Conservation (phyloP, 805 yeast genomes). For the Lachancea waltii region DNA sequence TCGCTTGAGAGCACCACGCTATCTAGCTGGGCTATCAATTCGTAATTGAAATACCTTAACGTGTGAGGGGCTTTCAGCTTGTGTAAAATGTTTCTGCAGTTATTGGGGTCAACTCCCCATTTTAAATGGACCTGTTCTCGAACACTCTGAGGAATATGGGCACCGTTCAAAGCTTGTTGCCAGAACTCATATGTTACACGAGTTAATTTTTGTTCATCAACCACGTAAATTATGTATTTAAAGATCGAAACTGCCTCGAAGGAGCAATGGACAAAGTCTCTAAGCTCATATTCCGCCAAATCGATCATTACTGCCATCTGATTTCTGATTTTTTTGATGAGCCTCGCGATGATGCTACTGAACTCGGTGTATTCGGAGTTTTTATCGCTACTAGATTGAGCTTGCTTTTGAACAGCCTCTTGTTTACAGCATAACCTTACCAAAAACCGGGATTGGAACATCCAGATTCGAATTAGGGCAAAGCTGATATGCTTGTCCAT, state of each 20-base stretch:
- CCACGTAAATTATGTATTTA: conserved; percentile 14
- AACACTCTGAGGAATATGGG: conserved; percentile 6
- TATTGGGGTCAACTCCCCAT: conserved; percentile 19
- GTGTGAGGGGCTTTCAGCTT: conserved; percentile 11
- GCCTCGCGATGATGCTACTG: background rate
- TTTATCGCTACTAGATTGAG: background rate
- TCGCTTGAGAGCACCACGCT: background rate
- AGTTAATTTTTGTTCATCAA: conserved; percentile 11
- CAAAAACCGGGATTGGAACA: conserved; percentile 11
- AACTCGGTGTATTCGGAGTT: background rate
- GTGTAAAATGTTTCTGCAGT: conserved; percentile 9
- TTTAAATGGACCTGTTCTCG: conserved; percentile 14
- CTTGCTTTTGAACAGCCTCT: conserved; percentile 1
- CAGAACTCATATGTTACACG: conserved; percentile 10
- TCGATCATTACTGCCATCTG: conserved; percentile 1
- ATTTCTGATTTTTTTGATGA: background rate
- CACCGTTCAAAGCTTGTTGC: background rate
- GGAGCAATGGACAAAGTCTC: conserved; percentile 12
- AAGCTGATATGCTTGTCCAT: conserved; percentile 13
- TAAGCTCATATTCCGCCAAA: background rate
- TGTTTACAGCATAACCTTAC: conserved; percentile 13
- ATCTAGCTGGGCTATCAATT: background rate
- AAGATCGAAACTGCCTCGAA: conserved; percentile 14
- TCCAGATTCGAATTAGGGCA: conserved; percentile 12
- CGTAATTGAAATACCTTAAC: background rate